phyloP scores from a whole-genome alignment of 164 flowering plant species.

The Annona squamosa region DNA sequence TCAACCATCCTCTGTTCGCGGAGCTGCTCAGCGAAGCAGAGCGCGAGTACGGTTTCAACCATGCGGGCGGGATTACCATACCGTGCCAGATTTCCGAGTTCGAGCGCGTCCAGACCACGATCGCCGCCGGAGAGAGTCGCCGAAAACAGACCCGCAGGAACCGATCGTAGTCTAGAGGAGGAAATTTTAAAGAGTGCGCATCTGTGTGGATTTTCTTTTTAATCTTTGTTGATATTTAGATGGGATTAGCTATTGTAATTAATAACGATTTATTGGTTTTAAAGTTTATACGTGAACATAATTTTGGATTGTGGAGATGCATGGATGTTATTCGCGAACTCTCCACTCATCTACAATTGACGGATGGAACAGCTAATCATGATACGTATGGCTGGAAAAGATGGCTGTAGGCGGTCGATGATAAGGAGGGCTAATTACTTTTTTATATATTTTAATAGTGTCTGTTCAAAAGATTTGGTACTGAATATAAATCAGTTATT shows the following conservation, averaged over 20 bases:
- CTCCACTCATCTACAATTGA: too few species aligned
- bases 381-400: too few species aligned
- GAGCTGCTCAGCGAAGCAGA: slow-evolving; percentile 64
- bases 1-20: slow-evolving; percentile 77
- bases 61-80: slow-evolving; percentile 67
- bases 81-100: slow-evolving; percentile 72
- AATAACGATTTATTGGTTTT: neutral
- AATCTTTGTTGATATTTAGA: too few species aligned
- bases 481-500: too few species aligned
- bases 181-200: neutral
- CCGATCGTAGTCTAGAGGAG: neutral
- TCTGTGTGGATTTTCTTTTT: neutral
- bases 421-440: too few species aligned
- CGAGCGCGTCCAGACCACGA: slow-evolving; percentile 51
- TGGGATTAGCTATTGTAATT: neutral
- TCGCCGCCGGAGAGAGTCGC: slow-evolving; percentile 37
- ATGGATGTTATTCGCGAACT: too few species aligned
- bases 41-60: slow-evolving; percentile 57
- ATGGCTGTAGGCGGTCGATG: too few species aligned
- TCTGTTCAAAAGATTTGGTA: too few species aligned
- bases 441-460: too few species aligned
- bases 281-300: too few species aligned
- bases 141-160: slow-evolving; percentile 16
- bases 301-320: too few species aligned
- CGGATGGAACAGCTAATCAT: too few species aligned